Percentiles rank a stretch among this genome's conserved stretches.
Evolutionary conservation across 257 asterid species (phyloP).

Genomic region (Dorcoceras hygrometricum): DNA sequence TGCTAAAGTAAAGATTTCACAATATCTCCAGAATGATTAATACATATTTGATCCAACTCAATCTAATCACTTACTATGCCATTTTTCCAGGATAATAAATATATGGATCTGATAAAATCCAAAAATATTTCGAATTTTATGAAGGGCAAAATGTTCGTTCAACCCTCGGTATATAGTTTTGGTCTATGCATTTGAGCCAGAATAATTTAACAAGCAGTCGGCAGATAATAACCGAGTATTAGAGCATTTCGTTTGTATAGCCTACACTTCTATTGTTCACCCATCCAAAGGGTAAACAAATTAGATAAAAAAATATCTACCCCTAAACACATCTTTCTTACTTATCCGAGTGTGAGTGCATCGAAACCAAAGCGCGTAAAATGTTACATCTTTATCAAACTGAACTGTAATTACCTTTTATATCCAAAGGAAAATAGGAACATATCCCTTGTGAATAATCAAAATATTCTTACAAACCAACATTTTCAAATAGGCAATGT

Average conservation of each 20-base stretch:
- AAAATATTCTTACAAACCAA: not conserved
- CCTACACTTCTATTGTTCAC: not conserved
- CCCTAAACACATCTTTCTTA: constrained; percentile 7
- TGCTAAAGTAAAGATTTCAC: too few relatives aligned
- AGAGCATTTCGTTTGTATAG: not conserved
- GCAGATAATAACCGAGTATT: too few relatives aligned
- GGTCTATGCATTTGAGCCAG: too few relatives aligned
- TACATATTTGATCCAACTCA: not conserved
- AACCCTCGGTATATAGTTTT: too few relatives aligned
- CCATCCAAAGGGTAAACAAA: not conserved
- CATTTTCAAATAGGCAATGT: too few relatives aligned
- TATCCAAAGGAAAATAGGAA: constrained; percentile 11
- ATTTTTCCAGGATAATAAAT: too few relatives aligned
- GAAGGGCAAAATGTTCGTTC: too few relatives aligned
- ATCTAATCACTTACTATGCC: not conserved
- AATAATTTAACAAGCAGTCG: too few relatives aligned
- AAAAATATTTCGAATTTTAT: too few relatives aligned
- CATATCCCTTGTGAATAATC: not conserved
- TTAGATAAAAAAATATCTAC: constrained; percentile 1
- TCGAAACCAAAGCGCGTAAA: not conserved
- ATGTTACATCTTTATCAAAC: not conserved
- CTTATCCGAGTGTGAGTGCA: not conserved
- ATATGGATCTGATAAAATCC: too few relatives aligned
- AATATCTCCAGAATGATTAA: too few relatives aligned
- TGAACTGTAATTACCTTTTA: constrained; percentile 2